Base-by-base conservation (phyloP, 331 rosid genomes). In the Phaseolus coccineus region DNA sequence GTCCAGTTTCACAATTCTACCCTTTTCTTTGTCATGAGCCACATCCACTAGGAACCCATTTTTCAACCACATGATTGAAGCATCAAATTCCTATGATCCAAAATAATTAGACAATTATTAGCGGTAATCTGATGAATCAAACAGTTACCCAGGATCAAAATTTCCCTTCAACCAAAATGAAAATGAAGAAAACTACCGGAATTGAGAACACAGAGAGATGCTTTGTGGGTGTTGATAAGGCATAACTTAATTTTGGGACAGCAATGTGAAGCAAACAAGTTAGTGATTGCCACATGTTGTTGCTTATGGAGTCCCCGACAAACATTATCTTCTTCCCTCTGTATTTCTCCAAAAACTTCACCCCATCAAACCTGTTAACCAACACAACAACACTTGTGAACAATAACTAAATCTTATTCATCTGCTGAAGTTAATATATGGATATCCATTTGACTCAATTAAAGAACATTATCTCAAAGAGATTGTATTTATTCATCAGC, bases 261-360 rank as follows among this genome's bases (percentile, higher is more conserved):
- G 96, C 81, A 53, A 31, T 73, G 81, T 93, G 88, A 22, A 93
- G 87, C 89, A 91, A 79, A 84, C 96, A 93, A 13, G 88, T 58
- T 1, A 91, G 85, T 75, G 97, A 93, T 28, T 91, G 96, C 96
- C 96, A 93, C 91, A 88, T 88, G 76, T 93, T 93, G 70, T 88
- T 83, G 62, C 96, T 91, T 30, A 91, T 71, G 19, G 96, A 93
- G 44, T 92, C 97, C 16, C 97, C 97, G 30, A 92, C 91, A 35
- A 92, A 82, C 89, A 88, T 74, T 14, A 92, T 88, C 63, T 84
- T 91, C 77, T 89, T 93, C 31, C 93, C 93, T 80, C 81, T 85
- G 67, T 84, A 47, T 76, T 84, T 89, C 85, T 88, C 84, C 82
- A 93, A 77, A 70, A 93, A 84, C 64, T 84, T 88, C 61, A 11